These are phyloP conservation scores for Populus pruinosa DNA, from an alignment of 345 rosid species.

Conservation along the genomic window DNA sequence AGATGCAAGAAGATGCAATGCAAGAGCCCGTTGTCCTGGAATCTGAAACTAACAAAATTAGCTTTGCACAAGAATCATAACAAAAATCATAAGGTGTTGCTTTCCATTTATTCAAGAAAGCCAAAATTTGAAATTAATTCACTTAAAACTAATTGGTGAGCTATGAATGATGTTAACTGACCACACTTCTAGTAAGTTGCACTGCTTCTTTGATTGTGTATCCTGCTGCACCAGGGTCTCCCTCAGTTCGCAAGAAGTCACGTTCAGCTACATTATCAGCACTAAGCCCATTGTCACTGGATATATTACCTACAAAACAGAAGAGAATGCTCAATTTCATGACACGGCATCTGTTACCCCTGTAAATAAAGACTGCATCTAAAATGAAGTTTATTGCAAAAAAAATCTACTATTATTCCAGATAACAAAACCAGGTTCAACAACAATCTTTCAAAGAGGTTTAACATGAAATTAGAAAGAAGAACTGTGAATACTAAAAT, in stretches of 20 bases:
- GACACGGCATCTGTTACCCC: not conserved
- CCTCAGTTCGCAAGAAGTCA: constrained; percentile 79
- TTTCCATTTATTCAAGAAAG: not conserved
- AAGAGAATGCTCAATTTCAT: not conserved
- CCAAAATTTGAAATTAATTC: not conserved
- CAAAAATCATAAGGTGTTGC: not conserved
- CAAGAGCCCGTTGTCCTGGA: constrained; percentile 80
- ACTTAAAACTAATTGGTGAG: not conserved
- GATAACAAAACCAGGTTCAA: not conserved
- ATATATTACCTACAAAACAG: constrained; percentile 39
- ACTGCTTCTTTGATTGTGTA: constrained; percentile 86
- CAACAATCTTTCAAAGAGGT: not conserved
- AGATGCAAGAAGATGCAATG: constrained; percentile 67
- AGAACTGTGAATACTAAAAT: not conserved
- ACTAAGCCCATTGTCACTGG: constrained; percentile 20
- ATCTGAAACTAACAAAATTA: constrained; percentile 45
- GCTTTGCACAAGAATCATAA: not conserved
- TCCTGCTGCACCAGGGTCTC: constrained; percentile 88
- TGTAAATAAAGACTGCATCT: not conserved
- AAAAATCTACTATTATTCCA: not conserved
- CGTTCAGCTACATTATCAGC: constrained; percentile 57
- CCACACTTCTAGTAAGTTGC: constrained; percentile 75
- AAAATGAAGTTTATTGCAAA: too few species aligned
- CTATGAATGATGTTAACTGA: constrained; percentile 30
- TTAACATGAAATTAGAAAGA: not conserved